Base-by-base conservation (phyloP, 805 yeast genomes). In the Saturnispora dispora region DNA sequence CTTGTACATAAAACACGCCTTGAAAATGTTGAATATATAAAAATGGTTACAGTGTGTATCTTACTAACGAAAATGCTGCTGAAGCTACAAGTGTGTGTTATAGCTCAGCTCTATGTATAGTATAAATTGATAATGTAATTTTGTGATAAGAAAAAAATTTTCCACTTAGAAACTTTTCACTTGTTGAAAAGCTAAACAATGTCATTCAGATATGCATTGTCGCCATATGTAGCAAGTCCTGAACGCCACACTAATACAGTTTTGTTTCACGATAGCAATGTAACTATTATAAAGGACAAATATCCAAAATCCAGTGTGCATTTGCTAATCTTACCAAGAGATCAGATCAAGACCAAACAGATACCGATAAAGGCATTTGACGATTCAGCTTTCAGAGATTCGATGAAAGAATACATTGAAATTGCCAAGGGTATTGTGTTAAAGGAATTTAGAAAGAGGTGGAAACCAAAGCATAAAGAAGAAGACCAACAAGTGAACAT, bases 241-340 rank as follows among this genome's bases (percentile, higher is more conserved):
- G 72, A 69, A 9, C 53, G 55, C 20, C 63, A 61, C 40, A 48
- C 66, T 3, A 69, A 65, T 2, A 55, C 58, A 3, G 76, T 82
- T 1, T 48, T 81, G 0, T 77, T 63, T 54, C 62, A 66, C 50
- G 85, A 85, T 53, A 75, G 73, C 0, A 65, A 76, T 36, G 81
- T 73, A 13, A 75, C 79, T 2, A 77, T 85, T 3, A 70, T 86
- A 11, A 64, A 66, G 40, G 95, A 86, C 61, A 62, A 60, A 30
- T 86, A 69, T 60, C 87, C 90, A 4, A 86, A 86, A 62, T 69
- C 89, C 0, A 53, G 66, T 4, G 66, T 76, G 36, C 95, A 86
- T 63, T 74, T 72, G 52, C 68, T 86, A 45, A 67, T 87, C 1
- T 63, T 86, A 33, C 89, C 93, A 1, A 68, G 81, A 55, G 67